These are phyloP conservation scores for Diospyros kaki DNA, from an alignment of 148 eudicot species.

Conservation along the genomic window DNA sequence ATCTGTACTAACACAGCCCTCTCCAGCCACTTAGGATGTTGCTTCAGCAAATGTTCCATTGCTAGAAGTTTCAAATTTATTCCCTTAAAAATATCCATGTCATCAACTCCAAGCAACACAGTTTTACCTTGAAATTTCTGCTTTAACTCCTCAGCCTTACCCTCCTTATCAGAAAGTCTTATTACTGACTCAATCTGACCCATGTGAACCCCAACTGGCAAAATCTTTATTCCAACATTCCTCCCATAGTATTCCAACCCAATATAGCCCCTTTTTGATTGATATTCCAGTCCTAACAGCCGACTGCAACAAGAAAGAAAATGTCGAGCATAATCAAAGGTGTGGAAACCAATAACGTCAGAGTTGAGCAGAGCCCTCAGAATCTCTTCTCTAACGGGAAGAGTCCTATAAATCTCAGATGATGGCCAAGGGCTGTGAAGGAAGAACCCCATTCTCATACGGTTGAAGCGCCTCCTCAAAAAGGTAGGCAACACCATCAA, in stretches of 20 bases:
- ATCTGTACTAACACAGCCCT: slow-evolving; percentile 36
- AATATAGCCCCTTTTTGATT: slow-evolving; percentile 35
- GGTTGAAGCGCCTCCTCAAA: slow-evolving; percentile 32
- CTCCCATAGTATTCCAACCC: slow-evolving; percentile 37
- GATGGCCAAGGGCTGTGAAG: slow-evolving; percentile 38
- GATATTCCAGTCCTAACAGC: slow-evolving; percentile 34
- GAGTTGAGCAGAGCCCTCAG: slow-evolving; percentile 32
- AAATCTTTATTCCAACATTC: slow-evolving; percentile 33
- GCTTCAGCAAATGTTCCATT: slow-evolving; percentile 33
- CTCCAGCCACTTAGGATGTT: slow-evolving; percentile 30
- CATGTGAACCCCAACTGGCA: slow-evolving; percentile 38
- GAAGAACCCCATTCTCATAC: slow-evolving; percentile 35
- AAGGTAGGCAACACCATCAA: slow-evolving; percentile 37
- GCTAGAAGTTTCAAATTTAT: slow-evolving; percentile 35
- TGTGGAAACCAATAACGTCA: slow-evolving; percentile 37
- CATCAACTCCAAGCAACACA: slow-evolving; percentile 37
- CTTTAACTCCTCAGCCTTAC: slow-evolving; percentile 23
- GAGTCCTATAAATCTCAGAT: slow-evolving; percentile 37
- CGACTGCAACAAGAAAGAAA: slow-evolving; percentile 39
- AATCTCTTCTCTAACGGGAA: slow-evolving; percentile 39
- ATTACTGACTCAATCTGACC: slow-evolving; percentile 32
- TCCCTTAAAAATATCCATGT: slow-evolving; percentile 35
- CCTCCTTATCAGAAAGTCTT: slow-evolving; percentile 30
- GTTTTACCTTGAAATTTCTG: slow-evolving; percentile 27
- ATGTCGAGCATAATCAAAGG: slow-evolving; percentile 39